Evolutionary conservation across 2,329 filamentous ascomycete species (phyloP), one percentile per base, ranked within the genome.

Genomic region (Grosmannia huntii): DNA sequence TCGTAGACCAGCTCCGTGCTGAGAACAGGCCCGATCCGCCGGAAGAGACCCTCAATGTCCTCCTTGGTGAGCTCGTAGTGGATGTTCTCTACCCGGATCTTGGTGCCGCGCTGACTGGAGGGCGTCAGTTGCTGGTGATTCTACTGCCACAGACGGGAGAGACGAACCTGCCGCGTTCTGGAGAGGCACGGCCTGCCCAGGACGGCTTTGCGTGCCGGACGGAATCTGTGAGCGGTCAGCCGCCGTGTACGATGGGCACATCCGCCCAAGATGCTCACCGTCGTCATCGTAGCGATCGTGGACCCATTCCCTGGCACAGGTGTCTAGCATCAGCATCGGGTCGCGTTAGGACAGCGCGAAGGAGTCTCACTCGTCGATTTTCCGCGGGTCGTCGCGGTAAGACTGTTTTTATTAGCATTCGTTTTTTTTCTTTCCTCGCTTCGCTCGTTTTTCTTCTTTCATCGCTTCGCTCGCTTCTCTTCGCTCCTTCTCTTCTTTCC

Each of bases 1-100:
- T 96, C 91, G 68, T 95, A 96, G 60, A 84, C 75, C 44, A 96
- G 77, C 58, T 86, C 80, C 38, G 94, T 76, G 62, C 81, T 83
- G 27, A 74, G 64, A 50, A 95, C 78, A 2, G 83, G 82, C 27
- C 89, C 91, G 63, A 95, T 92, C 66, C 84, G 81, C 61, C 74
- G 76, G 70, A 96, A 96, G 3, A 96, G 80, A 63, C 87, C 88
- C 89, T 95, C 62, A 57, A 96, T 78, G 68, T 96, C 91, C 44
- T 86, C 84, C 70, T 92, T 84, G 14, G 87, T 91, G 62, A 96
- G 79, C 61, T 96, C 91, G 71, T 95, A 96, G 71, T 96, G 91
- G 59, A 96, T 75, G 69, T 96, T 96, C 61, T 95, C 89, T 61
- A 96, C 86, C 63, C 86, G 85, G 64, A 96, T 72, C 72, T 89